Evolutionary conservation across 148 eudicot species (phyloP), one percentile per base, ranked within the genome.

Genomic region (Fallopia convolvulus): DNA sequence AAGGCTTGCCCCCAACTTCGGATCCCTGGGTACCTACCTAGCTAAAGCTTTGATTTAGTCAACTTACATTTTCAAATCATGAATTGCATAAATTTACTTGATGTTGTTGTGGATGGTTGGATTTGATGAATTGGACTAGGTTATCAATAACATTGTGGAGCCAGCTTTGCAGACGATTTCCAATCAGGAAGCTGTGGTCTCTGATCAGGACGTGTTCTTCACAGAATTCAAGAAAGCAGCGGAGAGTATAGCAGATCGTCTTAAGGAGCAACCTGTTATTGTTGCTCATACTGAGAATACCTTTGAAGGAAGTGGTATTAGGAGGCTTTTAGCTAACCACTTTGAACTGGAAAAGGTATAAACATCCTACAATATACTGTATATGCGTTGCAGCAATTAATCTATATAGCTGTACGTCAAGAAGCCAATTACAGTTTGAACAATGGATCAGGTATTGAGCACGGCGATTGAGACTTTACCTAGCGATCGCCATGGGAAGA

Each of bases 231-330:
- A 80, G 83, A 85, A 77, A 79, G 87, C 82, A 12, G 88, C 89
- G 0, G 92, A 82, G 78, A 84, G 50, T 48, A 89, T 88, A 68
- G 93, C 83, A 20, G 83, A 83, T 50, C 85, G 83, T 65, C 94
- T 94, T 61, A 92, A 81, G 84, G 99, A 92, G 68, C 91, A 87
- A 75, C 99, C 95, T 0, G 97, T 91, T 47, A 94, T 94, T 74
- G 97, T 94, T 79, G 99, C 99, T 36, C 99, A 94, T 63, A 92
- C 87, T 72, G 93, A 92, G 83, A 94, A 87, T 76, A 86, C 88
- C 18, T 94, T 92, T 61, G 96, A 92, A 60, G 99, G 99, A 77
- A 87, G 93, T 75, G 85, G 86, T 53, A 84, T 92, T 52, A 92
- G 78, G 87, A 86, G 86, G 78, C 89, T 94, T 21, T 20, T 92